A percentile compares a stretch with the other conserved stretches of the same genome.
phyloP scores from a whole-genome alignment of 129 eudicot genomes.

The Flaveria ramosissima region DNA sequence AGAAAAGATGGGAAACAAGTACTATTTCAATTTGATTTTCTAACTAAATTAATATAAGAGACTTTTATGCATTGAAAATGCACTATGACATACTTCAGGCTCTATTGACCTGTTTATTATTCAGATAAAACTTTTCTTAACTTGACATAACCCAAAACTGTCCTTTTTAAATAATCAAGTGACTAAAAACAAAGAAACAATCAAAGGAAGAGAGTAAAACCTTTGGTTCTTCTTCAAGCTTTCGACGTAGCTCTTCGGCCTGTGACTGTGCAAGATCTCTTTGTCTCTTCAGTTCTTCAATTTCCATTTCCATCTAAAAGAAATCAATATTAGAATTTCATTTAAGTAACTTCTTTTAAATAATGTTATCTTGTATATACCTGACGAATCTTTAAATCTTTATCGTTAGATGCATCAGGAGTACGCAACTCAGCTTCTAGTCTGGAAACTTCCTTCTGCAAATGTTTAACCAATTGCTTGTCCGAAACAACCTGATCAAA shows the following conservation, averaged over 20 bases:
- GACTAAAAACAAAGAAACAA: background rate
- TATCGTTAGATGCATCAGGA: conserved; percentile 74
- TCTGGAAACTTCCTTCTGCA: conserved; percentile 96
- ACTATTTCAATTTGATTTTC: background rate
- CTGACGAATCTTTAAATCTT: conserved; percentile 78
- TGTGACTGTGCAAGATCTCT: conserved; percentile 82
- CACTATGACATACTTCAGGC: background rate
- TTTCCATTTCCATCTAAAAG: conserved; percentile 85
- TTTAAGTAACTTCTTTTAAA: background rate
- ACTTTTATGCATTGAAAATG: background rate
- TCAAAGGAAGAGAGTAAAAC: conserved; percentile 22
- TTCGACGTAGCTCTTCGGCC: conserved; percentile 74
- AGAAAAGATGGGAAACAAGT: background rate
- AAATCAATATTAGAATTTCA: background rate
- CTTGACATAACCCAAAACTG: background rate
- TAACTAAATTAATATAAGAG: background rate
- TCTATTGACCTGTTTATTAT: background rate
- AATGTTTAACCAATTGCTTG: conserved; percentile 87
- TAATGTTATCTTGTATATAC: conserved; percentile 29
- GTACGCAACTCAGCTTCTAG: conserved; percentile 90
- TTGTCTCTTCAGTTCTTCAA: conserved; percentile 88
- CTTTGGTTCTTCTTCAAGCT: conserved; percentile 75
- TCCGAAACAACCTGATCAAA: conserved; percentile 78
- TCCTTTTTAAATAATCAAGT: background rate
- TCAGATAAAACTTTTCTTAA: background rate